phyloP scores from a whole-genome alignment of 305 asterid genomes.

The Fraxinus albicans region DNA sequence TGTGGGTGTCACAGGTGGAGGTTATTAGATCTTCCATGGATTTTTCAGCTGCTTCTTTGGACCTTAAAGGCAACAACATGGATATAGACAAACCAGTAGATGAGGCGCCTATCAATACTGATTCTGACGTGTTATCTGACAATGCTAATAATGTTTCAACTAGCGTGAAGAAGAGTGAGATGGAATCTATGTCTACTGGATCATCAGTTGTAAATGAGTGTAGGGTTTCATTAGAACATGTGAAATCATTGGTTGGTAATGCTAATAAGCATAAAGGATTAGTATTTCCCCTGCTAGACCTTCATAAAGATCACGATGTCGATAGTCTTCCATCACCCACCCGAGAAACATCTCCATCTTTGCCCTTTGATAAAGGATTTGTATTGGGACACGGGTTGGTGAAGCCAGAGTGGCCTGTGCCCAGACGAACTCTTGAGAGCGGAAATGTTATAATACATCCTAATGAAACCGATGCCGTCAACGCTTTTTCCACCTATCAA shows the following conservation, averaged over 20 bases:
- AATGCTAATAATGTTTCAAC: constrained; percentile 29
- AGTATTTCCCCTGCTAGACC: constrained; percentile 79
- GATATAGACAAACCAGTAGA: constrained; percentile 34
- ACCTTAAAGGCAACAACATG: constrained; percentile 20
- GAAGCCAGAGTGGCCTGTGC: constrained; percentile 85
- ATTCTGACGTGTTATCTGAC: constrained; percentile 31
- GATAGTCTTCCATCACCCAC: constrained; percentile 99
- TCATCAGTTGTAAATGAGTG: constrained; percentile 33
- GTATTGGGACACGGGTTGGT: constrained; percentile 40
- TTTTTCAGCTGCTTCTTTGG: constrained; percentile 31
- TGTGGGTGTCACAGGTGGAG: constrained; percentile 59
- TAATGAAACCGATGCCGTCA: constrained; percentile 87
- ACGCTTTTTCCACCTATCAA: constrained; percentile 94
- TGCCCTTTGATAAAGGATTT: constrained; percentile 53
- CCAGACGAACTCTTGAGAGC: constrained; percentile 44
- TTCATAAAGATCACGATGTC: constrained; percentile 88
- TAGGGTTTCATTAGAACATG: constrained; percentile 26
- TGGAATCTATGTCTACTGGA: constrained; percentile 35
- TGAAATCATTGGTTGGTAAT: constrained; percentile 36
- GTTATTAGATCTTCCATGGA: constrained; percentile 40
- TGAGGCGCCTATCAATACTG: constrained; percentile 25
- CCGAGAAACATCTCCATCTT: constrained; percentile 52
- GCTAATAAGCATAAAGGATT: constrained; percentile 57
- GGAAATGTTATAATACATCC: constrained; percentile 56
- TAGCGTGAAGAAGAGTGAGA: constrained; percentile 30